Base-by-base conservation (phyloP, 768 basidiomycete species). In the Hypholoma fasciculare region DNA sequence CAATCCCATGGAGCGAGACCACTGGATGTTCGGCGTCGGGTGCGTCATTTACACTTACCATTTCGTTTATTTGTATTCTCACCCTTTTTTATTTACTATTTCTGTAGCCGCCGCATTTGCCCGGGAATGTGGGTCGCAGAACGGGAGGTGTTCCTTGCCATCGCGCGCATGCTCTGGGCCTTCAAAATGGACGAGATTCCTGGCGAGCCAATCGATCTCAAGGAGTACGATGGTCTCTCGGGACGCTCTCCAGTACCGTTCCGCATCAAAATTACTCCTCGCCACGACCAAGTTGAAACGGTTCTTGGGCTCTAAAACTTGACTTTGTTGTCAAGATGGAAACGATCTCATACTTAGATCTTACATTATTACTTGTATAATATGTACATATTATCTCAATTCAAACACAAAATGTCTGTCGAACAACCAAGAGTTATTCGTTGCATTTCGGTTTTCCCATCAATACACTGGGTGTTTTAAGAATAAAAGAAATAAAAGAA, bases 21-120 rank as follows among this genome's bases (percentile, higher is more conserved):
- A 82, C 56, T 82, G 81, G 81, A 73, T 74, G 65, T 82, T 80
- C 51, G 81, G 81, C 12, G 78, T 67, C 0, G 81, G 80, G 80
- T 82, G 60, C 20, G 73, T 67, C 27, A 36, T 38, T 12, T 39
- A 14, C 17, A 43, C 2, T 2, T n/a, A 39, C 38, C 38, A 39
- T 39, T 23, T 23, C 23, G 4, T 23, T 23, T 23, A 23, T n/a
- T 19, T 26, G 34, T 19, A 20, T 37, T 13, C 20, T 30, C 23
- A 19, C 17, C 17, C 14, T 17, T 38, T 38, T 19, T 26, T n/a
- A 2, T 3, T 6, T 42, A 1, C 13, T n/a, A 2, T 3, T 6
- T 42, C 5, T 42, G 16, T 2, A 75, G 74, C 13, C 68, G 76
- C 20, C 68, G 74, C 12, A 75, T 80, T 47, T 81, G 80, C 58